Percentiles rank a stretch among this genome's conserved stretches.
These are phyloP conservation scores for Tylopilus cervinicoccineus DNA, from an alignment of 768 basidiomycete genomes.

Conservation along the genomic window DNA sequence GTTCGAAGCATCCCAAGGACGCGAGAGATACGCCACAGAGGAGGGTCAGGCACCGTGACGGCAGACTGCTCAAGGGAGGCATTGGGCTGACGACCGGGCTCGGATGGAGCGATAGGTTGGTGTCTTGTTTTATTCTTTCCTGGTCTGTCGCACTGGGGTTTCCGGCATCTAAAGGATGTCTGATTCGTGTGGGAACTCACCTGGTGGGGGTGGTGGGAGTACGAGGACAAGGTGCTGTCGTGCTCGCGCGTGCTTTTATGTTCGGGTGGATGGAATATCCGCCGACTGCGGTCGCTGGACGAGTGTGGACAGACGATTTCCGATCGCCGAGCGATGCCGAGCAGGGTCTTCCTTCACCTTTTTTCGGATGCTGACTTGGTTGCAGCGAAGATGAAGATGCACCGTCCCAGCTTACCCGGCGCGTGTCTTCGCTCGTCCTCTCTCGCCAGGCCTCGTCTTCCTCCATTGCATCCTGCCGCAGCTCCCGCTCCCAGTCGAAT, in stretches of 20 bases:
- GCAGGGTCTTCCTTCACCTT: conserved; percentile 5
- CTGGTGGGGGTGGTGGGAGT: conserved; percentile 1
- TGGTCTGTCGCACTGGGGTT: background rate
- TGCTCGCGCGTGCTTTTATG: conserved; percentile 6
- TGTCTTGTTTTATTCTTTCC: conserved; percentile 4
- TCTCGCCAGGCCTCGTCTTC: conserved; percentile 43
- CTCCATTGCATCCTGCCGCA: conserved; percentile 32
- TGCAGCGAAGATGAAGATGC: conserved; percentile 71
- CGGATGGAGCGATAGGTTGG: conserved; percentile 72
- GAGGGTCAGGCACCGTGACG: conserved; percentile 60
- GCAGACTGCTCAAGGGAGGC: conserved; percentile 52
- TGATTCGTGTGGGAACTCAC: conserved; percentile 2
- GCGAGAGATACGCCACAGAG: conserved; percentile 54
- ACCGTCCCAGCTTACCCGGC: conserved; percentile 60
- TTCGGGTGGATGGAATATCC: conserved; percentile 7
- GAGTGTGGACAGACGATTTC: background rate
- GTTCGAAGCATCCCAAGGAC: conserved; percentile 42
- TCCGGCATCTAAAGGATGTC: background rate
- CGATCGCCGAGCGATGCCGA: conserved; percentile 6
- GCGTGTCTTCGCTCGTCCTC: conserved; percentile 55
- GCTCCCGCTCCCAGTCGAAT: conserved; percentile 10
- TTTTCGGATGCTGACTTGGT: conserved; percentile 2
- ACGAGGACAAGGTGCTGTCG: background rate
- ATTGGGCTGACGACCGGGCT: conserved; percentile 69
- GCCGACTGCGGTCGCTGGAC: background rate